Evolutionary conservation across 1,284 basidiomycete species (phyloP), one percentile per base, ranked within the genome.

Genomic region (Cryptococcus amylolentus): DNA sequence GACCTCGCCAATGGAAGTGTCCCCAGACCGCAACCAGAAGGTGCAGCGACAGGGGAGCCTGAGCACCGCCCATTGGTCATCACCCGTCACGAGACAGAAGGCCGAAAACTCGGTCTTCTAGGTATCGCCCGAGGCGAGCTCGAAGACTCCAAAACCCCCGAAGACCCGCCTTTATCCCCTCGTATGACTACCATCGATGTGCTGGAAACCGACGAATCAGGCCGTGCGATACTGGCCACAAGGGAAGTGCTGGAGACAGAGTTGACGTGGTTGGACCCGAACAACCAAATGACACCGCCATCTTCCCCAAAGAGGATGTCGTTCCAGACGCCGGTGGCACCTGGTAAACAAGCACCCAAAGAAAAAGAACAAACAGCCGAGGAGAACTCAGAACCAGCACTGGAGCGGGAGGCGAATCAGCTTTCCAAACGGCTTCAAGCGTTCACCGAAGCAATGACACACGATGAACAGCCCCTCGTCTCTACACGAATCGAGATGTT

Each of bases 401-500:
- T 13, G 27, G 18, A n/a, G 6, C 27, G 10, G 12, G 38, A 38
- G 8, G 48, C n/a, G 14, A 31, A 49, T 16, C 9, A n/a, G 14
- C n/a, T n/a, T 2, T 52, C 52, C 20, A 57, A 59, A 35, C 55
- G 72, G 12, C 60, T 76, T 0, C 48, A 63, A 40, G 64, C 67
- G 0, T 76, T 76, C 55, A 37, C 26, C 20, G 48, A 49, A n/a
- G 55, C 66, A 1, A 53, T 62, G 5, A 55, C 54, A 5, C 52
- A 56, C 20, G 52, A 55, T 7, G 60, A 63, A 16, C 66, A 71
- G 47, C 67, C 69, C 0, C 67, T 76, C 65, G 63, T 72, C 42
- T 70, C 67, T 37, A 73, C 71, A 23, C 63, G 69, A 4, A 66
- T 76, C 41, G 68, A 72, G 40, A 57, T 63, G 58, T 65, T 70